Evolutionary conservation across 1,284 basidiomycete species (phyloP), one percentile per base, ranked within the genome.

Genomic region (Mycosarcoma mackinlayi): DNA sequence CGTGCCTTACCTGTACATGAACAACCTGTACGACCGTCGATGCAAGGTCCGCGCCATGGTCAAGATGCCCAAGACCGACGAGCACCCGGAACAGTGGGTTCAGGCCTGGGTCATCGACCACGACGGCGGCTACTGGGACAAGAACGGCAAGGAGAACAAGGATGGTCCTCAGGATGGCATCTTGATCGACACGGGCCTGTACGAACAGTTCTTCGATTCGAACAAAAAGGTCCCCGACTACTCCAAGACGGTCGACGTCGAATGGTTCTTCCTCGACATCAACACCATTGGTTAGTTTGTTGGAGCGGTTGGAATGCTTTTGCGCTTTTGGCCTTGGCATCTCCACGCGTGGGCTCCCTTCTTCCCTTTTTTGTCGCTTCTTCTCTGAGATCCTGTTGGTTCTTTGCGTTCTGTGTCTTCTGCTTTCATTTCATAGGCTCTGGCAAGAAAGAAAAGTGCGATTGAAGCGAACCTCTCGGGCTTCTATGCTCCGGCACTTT

Each of bases 231-330:
- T 34, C 40, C 21, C 28, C 25, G 49, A 25, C 49, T 35, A 34
- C 39, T 25, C 25, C n/a, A 35, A 33, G 31, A 14, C 30, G 24
- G 8, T 13, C 14, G 14, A 41, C 10, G 54, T 57, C 42, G 61
- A 64, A 33, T 70, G 67, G 67, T 70, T 70, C 67, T 70, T 64
- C 53, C 53, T 56, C 57, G 67, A 70, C 61, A 46, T 70, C 57
- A 70, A 70, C 67, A 61, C 56, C n/a, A 0, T 39, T 10, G 37
- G 24, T 34, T 63, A 58, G 46, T 44, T 24, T n/a, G n/a, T n/a
- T n/a, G n/a, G n/a, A n/a, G n/a, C n/a, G n/a, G n/a, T 23, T 13
- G 23, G 27, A 18, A 25, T 3, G 19, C n/a, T 35, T 14, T 28
- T 25, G 3, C 18, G 18, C 30, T 16, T 23, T 16, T 35, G 33